phyloP scores from a whole-genome alignment of 2,329 filamentous ascomycete genomes.

The Cadophora malorum region DNA sequence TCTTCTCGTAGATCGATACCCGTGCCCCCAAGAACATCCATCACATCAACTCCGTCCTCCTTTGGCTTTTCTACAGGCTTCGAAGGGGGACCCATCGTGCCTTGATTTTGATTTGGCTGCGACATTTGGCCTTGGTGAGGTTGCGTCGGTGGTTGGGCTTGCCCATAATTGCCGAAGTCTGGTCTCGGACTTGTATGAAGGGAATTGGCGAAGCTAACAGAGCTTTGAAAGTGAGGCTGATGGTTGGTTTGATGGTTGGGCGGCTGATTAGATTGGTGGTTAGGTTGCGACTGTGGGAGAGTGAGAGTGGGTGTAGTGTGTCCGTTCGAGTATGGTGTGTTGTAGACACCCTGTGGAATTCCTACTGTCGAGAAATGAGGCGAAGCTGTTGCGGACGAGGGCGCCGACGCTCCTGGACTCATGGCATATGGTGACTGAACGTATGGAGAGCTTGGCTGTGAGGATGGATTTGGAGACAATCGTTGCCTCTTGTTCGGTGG shows the following conservation, averaged over 20 bases:
- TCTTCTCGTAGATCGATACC: constrained; percentile 89
- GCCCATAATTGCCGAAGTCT: constrained; percentile 16
- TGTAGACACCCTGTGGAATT: constrained; percentile 43
- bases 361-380: constrained; percentile 44
- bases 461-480: constrained; percentile 71
- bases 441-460: constrained; percentile 70
- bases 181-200: constrained; percentile 28
- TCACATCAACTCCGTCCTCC: constrained; percentile 74
- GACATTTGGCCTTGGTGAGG: constrained; percentile 17
- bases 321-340: constrained; percentile 46
- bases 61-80: constrained; percentile 61
- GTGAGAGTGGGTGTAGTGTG: constrained; percentile 38
- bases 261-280: constrained; percentile 40
- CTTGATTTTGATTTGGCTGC: constrained; percentile 17
- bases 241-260: constrained; percentile 34
- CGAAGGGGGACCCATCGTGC: constrained; percentile 63
- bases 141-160: background rate
- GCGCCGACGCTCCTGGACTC: constrained; percentile 50
- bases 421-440: constrained; percentile 57
- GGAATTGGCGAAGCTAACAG: constrained; percentile 36
- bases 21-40: constrained; percentile 82
- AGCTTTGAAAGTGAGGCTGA: constrained; percentile 40
- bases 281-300: constrained; percentile 36
- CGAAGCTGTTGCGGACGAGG: constrained; percentile 38
- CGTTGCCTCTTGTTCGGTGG: constrained; percentile 78